Evolutionary conservation across 768 basidiomycete species (phyloP).

Genomic region (Dacryopinax primogenitus): DNA sequence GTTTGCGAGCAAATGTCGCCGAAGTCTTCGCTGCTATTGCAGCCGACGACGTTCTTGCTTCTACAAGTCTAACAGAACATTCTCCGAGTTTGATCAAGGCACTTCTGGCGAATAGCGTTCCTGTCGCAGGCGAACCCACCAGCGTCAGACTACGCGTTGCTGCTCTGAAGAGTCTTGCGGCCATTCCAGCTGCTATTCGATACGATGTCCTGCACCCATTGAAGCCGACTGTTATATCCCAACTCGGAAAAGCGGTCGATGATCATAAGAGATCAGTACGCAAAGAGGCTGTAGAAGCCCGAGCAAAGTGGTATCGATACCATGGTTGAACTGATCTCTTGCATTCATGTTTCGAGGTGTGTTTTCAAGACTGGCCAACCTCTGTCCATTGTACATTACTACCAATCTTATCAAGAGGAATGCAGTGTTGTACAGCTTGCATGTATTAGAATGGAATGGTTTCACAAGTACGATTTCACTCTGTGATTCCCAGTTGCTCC

Average conservation of each 20-base stretch:
- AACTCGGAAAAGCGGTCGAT: constrained; percentile 64
- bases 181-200: constrained; percentile 61
- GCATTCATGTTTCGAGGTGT: neutral
- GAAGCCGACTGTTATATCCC: constrained; percentile 58
- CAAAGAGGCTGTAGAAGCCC: constrained; percentile 75
- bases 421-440: constrained; percentile 3
- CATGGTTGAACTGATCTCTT: neutral
- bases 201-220: constrained; percentile 74
- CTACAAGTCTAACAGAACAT: constrained; percentile 45
- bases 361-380: neutral
- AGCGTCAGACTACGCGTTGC: constrained; percentile 46
- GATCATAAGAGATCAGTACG: constrained; percentile 80
- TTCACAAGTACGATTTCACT: neutral
- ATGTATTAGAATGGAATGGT: neutral
- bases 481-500: constrained; percentile 55
- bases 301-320: constrained; percentile 30
- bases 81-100: constrained; percentile 54
- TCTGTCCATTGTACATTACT: neutral
- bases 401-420: neutral
- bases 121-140: constrained; percentile 26
- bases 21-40: constrained; percentile 63
- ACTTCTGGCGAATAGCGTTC: constrained; percentile 54
- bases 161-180: constrained; percentile 60
- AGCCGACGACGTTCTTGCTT: constrained; percentile 33
- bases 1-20: constrained; percentile 67